phyloP scores from a whole-genome alignment of 331 rosid genomes.

The Acacia concinna region DNA sequence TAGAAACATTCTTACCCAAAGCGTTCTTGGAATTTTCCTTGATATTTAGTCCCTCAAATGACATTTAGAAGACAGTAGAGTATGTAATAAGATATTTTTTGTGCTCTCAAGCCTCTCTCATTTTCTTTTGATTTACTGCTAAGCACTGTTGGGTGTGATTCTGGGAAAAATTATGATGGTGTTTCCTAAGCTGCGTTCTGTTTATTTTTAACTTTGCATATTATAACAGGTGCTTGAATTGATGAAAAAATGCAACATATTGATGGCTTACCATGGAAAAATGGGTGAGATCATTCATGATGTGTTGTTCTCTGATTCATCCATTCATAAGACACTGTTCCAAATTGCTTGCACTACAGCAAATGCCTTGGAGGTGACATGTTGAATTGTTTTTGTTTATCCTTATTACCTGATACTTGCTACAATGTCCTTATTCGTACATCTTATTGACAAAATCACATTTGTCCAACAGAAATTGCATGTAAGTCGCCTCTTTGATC shows the following conservation, averaged over 20 bases:
- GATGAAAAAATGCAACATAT: slow-evolving; percentile 65
- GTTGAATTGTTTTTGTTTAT: slow-evolving; percentile 31
- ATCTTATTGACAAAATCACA: slow-evolving; percentile 32
- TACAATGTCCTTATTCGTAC: slow-evolving; percentile 24
- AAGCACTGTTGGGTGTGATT: slow-evolving; percentile 15
- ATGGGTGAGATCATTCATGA: slow-evolving; percentile 60
- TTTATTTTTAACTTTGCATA: slow-evolving; percentile 26
- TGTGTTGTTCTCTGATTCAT: slow-evolving; percentile 72
- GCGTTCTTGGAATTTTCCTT: neutral
- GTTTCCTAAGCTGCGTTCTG: neutral
- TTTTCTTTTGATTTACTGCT: slow-evolving; percentile 11
- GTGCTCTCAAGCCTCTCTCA: slow-evolving; percentile 6
- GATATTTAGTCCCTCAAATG: neutral
- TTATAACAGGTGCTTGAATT: slow-evolving; percentile 80
- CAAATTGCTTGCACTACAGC: slow-evolving; percentile 75
- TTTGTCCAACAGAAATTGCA: slow-evolving; percentile 59
- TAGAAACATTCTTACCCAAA: neutral
- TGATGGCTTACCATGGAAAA: slow-evolving; percentile 51
- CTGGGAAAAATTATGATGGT: neutral
- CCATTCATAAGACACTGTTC: slow-evolving; percentile 75
- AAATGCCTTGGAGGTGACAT: slow-evolving; percentile 74
- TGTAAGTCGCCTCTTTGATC: slow-evolving; percentile 70
- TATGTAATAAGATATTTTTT: neutral
- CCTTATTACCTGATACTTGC: slow-evolving; percentile 19
- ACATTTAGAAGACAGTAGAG: slow-evolving; percentile 9